phyloP scores from a whole-genome alignment of 1,139 yeast genomes.

The Diutina pseudorugosa region DNA sequence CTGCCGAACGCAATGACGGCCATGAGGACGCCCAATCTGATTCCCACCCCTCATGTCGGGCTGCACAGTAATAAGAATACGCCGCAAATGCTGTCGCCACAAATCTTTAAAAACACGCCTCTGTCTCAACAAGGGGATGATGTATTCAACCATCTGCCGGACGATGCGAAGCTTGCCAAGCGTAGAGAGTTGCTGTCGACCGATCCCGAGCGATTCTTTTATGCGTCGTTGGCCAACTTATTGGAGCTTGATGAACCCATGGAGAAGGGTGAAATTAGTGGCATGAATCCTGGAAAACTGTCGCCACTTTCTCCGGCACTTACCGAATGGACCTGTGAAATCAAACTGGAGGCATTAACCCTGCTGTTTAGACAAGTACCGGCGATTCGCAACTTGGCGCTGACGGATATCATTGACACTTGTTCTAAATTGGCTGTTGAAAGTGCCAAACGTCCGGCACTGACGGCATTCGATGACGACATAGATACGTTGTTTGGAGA shows the following conservation, averaged over 20 bases:
- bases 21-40: slow-evolving; percentile 34
- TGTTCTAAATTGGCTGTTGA: slow-evolving; percentile 14
- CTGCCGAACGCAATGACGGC: slow-evolving; percentile 15
- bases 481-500: slow-evolving; percentile 25
- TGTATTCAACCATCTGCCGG: slow-evolving; percentile 14
- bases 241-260: slow-evolving; percentile 29
- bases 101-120: slow-evolving; percentile 10
- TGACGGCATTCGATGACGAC: slow-evolving; percentile 13
- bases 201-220: slow-evolving; percentile 39
- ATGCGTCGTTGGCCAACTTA: slow-evolving; percentile 39
- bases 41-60: slow-evolving; percentile 30
- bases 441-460: slow-evolving; percentile 6
- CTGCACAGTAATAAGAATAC: slow-evolving; percentile 30
- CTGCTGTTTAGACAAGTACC: slow-evolving; percentile 37
- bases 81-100: slow-evolving; percentile 29
- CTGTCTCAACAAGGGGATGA: slow-evolving; percentile 10
- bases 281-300: slow-evolving; percentile 10
- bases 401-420: slow-evolving; percentile 19
- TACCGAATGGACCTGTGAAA: slow-evolving; percentile 33
- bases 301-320: slow-evolving; percentile 22
- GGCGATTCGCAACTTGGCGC: slow-evolving; percentile 11
- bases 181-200: slow-evolving; percentile 34
- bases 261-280: slow-evolving; percentile 11
- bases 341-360: slow-evolving; percentile 32
- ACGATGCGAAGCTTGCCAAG: slow-evolving; percentile 24